Evolutionary conservation across 805 yeast species (phyloP).

Genomic region (Yarrowia bubula): DNA sequence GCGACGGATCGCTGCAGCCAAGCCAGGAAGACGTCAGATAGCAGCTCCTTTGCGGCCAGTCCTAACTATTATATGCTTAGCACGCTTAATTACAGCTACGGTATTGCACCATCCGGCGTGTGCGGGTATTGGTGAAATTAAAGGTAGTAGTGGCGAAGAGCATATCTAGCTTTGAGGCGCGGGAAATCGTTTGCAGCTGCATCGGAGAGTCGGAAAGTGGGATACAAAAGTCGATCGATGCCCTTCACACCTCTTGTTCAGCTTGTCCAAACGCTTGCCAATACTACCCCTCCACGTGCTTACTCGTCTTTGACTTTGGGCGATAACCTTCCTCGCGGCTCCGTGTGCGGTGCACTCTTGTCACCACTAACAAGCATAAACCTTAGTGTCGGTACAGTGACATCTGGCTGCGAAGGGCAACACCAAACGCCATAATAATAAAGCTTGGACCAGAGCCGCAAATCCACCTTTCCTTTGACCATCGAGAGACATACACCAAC

Average conservation of each 20-base stretch:
- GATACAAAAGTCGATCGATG: neutral
- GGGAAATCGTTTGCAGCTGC: too few species aligned
- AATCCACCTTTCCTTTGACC: neutral
- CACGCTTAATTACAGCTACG: neutral
- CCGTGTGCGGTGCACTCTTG: neutral
- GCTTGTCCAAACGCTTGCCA: neutral
- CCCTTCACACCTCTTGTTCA: too few species aligned
- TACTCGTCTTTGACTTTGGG: neutral
- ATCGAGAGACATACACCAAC: neutral
- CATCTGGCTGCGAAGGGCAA: slow-evolving; percentile 4
- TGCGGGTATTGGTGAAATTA: neutral
- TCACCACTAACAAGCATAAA: neutral
- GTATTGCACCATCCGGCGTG: slow-evolving; percentile 2
- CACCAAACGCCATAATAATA: slow-evolving; percentile 7
- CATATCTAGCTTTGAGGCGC: too few species aligned
- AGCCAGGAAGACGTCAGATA: too few species aligned
- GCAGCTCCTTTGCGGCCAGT: neutral
- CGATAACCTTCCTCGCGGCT: slow-evolving; percentile 10
- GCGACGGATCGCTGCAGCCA: neutral
- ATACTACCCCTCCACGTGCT: slow-evolving; percentile 21
- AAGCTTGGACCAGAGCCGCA: neutral
- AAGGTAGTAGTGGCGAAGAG: neutral
- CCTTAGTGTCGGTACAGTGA: neutral
- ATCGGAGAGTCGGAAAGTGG: too few species aligned
- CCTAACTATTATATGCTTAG: neutral